Evolutionary conservation across 305 asterid genomes (phyloP).

Genomic region (Caryopteris hybrid): DNA sequence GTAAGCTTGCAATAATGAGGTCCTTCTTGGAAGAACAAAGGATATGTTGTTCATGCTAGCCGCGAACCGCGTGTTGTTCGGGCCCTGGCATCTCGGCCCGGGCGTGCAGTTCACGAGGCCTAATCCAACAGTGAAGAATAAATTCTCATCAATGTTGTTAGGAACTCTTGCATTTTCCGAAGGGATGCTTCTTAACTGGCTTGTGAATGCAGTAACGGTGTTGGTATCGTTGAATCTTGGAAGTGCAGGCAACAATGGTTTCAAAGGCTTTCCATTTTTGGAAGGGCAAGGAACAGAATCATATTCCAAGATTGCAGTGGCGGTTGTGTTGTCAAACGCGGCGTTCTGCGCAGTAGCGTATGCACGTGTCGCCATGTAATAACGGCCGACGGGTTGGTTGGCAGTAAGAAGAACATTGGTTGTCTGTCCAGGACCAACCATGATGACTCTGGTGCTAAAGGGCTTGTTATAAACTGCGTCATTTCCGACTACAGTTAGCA

Average conservation of each 20-base stretch:
- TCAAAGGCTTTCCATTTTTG: not conserved
- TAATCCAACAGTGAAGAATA: slow-evolving; percentile 70
- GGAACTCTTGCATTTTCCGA: slow-evolving; percentile 34
- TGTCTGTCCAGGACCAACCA: slow-evolving; percentile 86
- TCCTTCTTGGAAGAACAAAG: slow-evolving; percentile 46
- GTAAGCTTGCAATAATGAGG: slow-evolving; percentile 68
- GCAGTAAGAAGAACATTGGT: slow-evolving; percentile 71
- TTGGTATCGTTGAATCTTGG: slow-evolving; percentile 62
- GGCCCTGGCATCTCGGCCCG: slow-evolving; percentile 80
- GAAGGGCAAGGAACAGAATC: slow-evolving; percentile 19
- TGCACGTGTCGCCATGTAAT: slow-evolving; percentile 67
- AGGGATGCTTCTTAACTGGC: slow-evolving; percentile 43
- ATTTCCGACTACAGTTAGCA: slow-evolving; percentile 66
- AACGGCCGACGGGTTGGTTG: slow-evolving; percentile 49
- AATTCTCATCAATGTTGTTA: slow-evolving; percentile 42
- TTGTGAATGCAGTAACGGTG: slow-evolving; percentile 53
- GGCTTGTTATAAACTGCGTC: slow-evolving; percentile 69
- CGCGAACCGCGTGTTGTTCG: slow-evolving; percentile 62
- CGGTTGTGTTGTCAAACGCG: slow-evolving; percentile 70
- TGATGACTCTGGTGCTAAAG: slow-evolving; percentile 52
- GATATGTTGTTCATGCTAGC: slow-evolving; percentile 84
- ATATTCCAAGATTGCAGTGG: slow-evolving; percentile 68
- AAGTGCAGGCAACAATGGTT: slow-evolving; percentile 47
- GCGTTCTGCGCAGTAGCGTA: slow-evolving; percentile 61
- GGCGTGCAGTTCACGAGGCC: slow-evolving; percentile 64